Conservation (phyloP, 2,329 filamentous ascomycete genomes). For the Cladosporium sp. region DNA sequence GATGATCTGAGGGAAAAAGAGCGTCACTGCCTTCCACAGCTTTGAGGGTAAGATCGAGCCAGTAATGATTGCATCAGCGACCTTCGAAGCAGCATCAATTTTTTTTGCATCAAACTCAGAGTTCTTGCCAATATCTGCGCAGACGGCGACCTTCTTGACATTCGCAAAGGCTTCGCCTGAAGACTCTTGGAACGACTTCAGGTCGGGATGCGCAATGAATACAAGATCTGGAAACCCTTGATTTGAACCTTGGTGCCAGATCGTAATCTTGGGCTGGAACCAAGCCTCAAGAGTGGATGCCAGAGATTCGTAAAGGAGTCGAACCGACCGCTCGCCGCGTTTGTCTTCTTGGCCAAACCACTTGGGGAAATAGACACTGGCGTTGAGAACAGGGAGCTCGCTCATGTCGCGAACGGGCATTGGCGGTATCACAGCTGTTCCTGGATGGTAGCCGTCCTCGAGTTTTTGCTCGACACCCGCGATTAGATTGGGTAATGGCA, state of each 20-base stretch:
- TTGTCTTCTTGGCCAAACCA: slow-evolving; percentile 1
- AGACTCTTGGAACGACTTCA: background rate
- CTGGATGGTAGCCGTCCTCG: background rate
- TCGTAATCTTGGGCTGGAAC: background rate
- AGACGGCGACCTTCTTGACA: background rate
- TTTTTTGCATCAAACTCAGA: background rate
- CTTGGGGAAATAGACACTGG: background rate
- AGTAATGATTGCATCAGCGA: slow-evolving; percentile 6
- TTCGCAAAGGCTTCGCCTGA: background rate
- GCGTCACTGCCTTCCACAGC: background rate
- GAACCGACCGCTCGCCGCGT: slow-evolving; percentile 1
- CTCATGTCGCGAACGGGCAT: background rate
- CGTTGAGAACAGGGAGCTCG: slow-evolving; percentile 1
- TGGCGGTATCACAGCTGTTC: background rate
- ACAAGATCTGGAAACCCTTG: background rate
- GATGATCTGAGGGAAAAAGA: background rate
- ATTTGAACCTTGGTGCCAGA: background rate
- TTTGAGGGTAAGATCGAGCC: slow-evolving; percentile 1
- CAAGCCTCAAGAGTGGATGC: slow-evolving; percentile 3
- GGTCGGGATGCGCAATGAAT: slow-evolving; percentile 1
- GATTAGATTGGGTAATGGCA: background rate
- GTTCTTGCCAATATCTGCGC: slow-evolving; percentile 1
- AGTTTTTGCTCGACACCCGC: background rate
- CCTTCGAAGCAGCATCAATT: background rate
- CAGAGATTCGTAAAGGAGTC: background rate